Percentiles rank a stretch among this genome's conserved stretches.
Evolutionary conservation across 441 rosid genomes (phyloP).

Genomic region (Pelargonium australe): DNA sequence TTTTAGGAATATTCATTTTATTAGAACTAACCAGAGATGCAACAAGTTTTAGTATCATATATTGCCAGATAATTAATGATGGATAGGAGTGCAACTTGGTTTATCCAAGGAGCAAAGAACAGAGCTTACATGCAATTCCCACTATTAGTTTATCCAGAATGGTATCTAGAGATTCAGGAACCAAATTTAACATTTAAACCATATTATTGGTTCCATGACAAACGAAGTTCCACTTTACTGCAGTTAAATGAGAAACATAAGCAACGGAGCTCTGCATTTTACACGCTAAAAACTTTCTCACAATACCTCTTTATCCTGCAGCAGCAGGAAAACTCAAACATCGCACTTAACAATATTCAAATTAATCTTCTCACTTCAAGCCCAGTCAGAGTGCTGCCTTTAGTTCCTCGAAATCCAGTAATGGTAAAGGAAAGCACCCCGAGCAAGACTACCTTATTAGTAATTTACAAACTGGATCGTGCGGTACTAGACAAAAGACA

Average conservation of each 20-base stretch:
- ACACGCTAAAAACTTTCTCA: neutral
- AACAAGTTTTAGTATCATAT: neutral
- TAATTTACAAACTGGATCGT: neutral
- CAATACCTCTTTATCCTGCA: neutral
- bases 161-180: neutral
- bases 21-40: neutral
- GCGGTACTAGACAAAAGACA: neutral
- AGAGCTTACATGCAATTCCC: neutral
- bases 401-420: neutral
- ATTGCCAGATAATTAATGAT: neutral
- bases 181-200: neutral
- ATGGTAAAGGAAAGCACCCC: conserved; percentile 1
- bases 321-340: neutral
- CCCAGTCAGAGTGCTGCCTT: neutral
- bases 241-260: neutral
- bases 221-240: neutral
- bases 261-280: neutral
- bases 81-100: neutral
- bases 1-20: neutral
- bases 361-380: neutral
- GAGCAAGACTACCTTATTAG: neutral
- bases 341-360: neutral
- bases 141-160: neutral
- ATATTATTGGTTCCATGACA: neutral
- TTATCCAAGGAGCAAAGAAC: neutral